A percentile compares a stretch with the other conserved stretches of the same genome.
phyloP scores from a whole-genome alignment of 768 basidiomycete genomes.

The Tulasnella calospora region DNA sequence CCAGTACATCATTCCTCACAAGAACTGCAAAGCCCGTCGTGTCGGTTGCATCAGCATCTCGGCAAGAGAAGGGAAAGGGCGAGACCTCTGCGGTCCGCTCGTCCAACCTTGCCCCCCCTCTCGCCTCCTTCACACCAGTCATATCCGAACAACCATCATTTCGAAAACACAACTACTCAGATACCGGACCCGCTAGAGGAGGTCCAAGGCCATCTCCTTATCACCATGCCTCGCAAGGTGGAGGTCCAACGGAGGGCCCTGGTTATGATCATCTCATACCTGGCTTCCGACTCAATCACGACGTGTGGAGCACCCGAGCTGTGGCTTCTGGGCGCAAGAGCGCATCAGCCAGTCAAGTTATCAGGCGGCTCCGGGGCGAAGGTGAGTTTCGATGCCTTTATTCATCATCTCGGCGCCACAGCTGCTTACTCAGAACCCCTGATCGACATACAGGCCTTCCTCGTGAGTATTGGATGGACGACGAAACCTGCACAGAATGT shows the following conservation, averaged over 20 bases:
- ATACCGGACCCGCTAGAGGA: slow-evolving; percentile 17
- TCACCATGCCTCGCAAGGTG: slow-evolving; percentile 45
- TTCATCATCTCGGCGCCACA: slow-evolving; percentile 14
- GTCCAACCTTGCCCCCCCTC: slow-evolving; percentile 57
- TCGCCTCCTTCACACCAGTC: slow-evolving; percentile 80
- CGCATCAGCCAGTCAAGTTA: slow-evolving; percentile 85
- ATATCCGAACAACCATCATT: slow-evolving; percentile 73
- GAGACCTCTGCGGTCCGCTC: slow-evolving; percentile 27
- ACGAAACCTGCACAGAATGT: slow-evolving; percentile 91
- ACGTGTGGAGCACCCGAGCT: slow-evolving; percentile 80
- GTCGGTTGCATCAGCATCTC: not conserved
- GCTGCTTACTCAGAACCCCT: slow-evolving; percentile 23
- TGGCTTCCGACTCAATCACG: slow-evolving; percentile 88
- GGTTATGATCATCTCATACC: slow-evolving; percentile 69
- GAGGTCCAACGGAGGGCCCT: slow-evolving; percentile 47
- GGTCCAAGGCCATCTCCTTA: slow-evolving; percentile 16
- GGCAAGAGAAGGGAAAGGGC: slow-evolving; percentile 26
- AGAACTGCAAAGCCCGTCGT: not conserved
- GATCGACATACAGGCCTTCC: slow-evolving; percentile 56
- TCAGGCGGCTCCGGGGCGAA: slow-evolving; percentile 84
- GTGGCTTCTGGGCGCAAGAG: slow-evolving; percentile 57
- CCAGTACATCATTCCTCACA: not conserved
- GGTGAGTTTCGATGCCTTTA: slow-evolving; percentile 43
- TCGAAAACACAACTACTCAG: slow-evolving; percentile 51
- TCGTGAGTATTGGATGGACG: slow-evolving; percentile 98